Percentiles rank a stretch among this genome's conserved stretches.
Conservation (phyloP, 2,329 filamentous ascomycete species). For the Clarireedia hainanense region DNA sequence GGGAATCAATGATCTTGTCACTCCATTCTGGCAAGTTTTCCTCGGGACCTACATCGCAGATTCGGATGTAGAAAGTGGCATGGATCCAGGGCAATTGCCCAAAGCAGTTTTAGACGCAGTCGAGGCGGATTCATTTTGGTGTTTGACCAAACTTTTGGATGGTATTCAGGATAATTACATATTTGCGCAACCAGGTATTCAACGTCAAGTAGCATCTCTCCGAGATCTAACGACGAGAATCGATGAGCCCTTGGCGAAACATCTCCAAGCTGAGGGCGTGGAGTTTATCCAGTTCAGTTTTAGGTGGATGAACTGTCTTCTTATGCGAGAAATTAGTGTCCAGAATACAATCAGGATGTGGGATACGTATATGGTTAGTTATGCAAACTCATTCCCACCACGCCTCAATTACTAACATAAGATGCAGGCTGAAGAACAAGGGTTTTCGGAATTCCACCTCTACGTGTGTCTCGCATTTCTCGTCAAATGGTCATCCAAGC, state of each 20-base stretch:
- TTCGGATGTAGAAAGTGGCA: slow-evolving; percentile 81
- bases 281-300: slow-evolving; percentile 99
- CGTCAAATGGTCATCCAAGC: slow-evolving; percentile 94
- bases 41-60: slow-evolving; percentile 93
- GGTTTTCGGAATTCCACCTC: slow-evolving; percentile 95
- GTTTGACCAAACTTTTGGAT: slow-evolving; percentile 92
- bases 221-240: slow-evolving; percentile 88
- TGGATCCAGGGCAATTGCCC: slow-evolving; percentile 94
- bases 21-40: slow-evolving; percentile 97
- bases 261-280: slow-evolving; percentile 82
- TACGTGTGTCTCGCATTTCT: slow-evolving; percentile 97
- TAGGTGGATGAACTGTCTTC: slow-evolving; percentile 97
- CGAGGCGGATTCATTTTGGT: slow-evolving; percentile 98
- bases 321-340: slow-evolving; percentile 96
- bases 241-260: slow-evolving; percentile 73
- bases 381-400: neutral
- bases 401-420: neutral
- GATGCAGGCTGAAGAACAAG: slow-evolving; percentile 85
- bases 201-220: slow-evolving; percentile 82
- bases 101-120: slow-evolving; percentile 89
- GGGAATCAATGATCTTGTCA: slow-evolving; percentile 96
- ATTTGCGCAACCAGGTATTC: slow-evolving; percentile 92
- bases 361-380: slow-evolving; percentile 92
- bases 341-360: slow-evolving; percentile 98
- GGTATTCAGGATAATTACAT: slow-evolving; percentile 99